Percentiles rank a stretch among this genome's conserved stretches.
Conservation (phyloP, 768 basidiomycete species). For the Macrolepiota dolichaula region DNA sequence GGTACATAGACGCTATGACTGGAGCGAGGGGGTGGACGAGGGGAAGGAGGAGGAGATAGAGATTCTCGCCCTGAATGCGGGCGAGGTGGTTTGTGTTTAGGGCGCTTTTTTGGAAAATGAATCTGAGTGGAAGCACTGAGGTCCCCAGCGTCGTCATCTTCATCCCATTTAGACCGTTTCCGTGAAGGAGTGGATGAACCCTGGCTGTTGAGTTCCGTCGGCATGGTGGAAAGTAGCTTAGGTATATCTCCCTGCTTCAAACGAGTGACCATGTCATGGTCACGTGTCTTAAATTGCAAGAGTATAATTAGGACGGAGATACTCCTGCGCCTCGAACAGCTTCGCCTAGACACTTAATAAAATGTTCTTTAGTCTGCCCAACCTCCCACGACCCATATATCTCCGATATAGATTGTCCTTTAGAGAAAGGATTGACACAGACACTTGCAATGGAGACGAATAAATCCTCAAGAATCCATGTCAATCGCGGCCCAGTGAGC, state of each 20-base stretch:
- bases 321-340: slow-evolving; percentile 34
- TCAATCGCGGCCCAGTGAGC: slow-evolving; percentile 79
- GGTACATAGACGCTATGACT: slow-evolving; percentile 72
- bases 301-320: neutral
- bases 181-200: slow-evolving; percentile 55
- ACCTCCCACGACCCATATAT: slow-evolving; percentile 36
- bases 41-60: slow-evolving; percentile 16
- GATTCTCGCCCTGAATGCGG: slow-evolving; percentile 18
- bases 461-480: slow-evolving; percentile 78
- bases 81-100: slow-evolving; percentile 37
- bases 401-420: slow-evolving; percentile 6
- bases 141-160: slow-evolving; percentile 35
- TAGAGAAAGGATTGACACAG: slow-evolving; percentile 69
- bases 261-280: neutral
- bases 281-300: neutral
- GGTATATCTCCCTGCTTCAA: neutral
- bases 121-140: slow-evolving; percentile 25
- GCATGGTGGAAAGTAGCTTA: slow-evolving; percentile 16
- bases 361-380: slow-evolving; percentile 47
- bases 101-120: slow-evolving; percentile 51
- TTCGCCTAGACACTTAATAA: slow-evolving; percentile 69
- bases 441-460: slow-evolving; percentile 68
- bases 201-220: slow-evolving; percentile 20
- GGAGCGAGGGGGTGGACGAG: slow-evolving; percentile 17
- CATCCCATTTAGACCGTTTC: slow-evolving; percentile 80